Evolutionary conservation across 1,139 yeast genomes (phyloP), one percentile per base, ranked within the genome.

Genomic region (Kurtzmaniella quercitrusa): DNA sequence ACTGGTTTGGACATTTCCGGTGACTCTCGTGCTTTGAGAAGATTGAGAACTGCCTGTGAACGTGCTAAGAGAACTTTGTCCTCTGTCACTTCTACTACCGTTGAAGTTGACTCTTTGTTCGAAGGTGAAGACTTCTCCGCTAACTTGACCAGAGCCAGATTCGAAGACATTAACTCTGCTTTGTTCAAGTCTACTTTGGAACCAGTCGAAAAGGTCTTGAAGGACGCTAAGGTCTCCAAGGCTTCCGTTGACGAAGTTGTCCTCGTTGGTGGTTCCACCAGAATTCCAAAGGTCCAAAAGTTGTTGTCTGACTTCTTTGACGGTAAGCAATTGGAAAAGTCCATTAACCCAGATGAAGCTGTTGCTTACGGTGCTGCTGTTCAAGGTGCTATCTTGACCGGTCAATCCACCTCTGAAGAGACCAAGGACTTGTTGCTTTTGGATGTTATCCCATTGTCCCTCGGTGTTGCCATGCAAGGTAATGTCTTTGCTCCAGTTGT

Each of bases 381-480:
- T 62, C 98, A 91, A 83, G 98, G 96, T 83, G 98, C 96, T 57
- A 89, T 89, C 63, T 68, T 70, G 56, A 65, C 74, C 48, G 84
- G 84, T 77, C 82, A 79, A 73, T 70, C 71, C 46, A 67, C 73
- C 46, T 78, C 82, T 58, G 67, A 68, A 58, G 79, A 79, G 74
- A 79, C 94, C 56, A 91, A 86, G 77, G 95, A 86, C 68, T 75
- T 86, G 65, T 80, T 87, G 62, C 80, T 87, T 61, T 81, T 87
- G 68, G 95, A 86, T 79, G 95, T 87, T 59, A 87, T 89, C 64
- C 96, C 98, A 69, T 81, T 90, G 67, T 88, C 96, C 55, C 72
- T 90, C 58, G 97, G 97, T 77, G 91, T 90, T 66, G 97, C 97
- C 76, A 93, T 91, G 96, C 96, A 91, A 81, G 98, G 98, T 81